Evolutionary conservation across 169 alveolate species (phyloP), one percentile per base, ranked within the genome.

Genomic region (Eimeria falciformis): DNA sequence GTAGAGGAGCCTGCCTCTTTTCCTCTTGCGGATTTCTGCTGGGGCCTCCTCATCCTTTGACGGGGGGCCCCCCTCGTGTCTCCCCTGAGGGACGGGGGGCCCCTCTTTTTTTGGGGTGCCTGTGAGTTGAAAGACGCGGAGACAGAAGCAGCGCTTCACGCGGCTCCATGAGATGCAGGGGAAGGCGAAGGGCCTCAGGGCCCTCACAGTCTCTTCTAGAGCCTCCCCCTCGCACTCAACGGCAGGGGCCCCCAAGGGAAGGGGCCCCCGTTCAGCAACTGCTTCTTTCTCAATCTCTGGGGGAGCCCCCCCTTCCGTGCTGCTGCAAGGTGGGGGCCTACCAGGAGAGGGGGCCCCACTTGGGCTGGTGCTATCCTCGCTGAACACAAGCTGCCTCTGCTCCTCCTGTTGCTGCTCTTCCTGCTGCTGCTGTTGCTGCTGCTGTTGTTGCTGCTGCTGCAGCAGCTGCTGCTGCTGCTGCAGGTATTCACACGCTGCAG

Each of bases 81-180:
- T 9, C 58, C 58, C 58, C 58, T 7, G 14, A 14, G 58, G 58
- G 14, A 14, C 58, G 58, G 58, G 58, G 58, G 58, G 58, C 58
- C 58, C 58, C 21, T 7, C 58, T 14, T 50, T 7, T 14, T 50
- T 7, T 7, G 58, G 58, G 58, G 58, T 14, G 21, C 58, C 58
- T 11, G 27, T 58, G 11, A 58, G 25, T n/a, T 58, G 71, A 27
- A 58, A 58, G 25, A 58, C 71, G 9, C 71, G 9, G 29, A 58
- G 25, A n/a, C 71, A 58, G 71, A 58, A 58, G 27, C 71, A 58
- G 33, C 27, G 18, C 71, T 58, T 58, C 5, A 58, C 71, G 11
- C 71, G 71, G 25, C 71, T 58, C 71, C 71, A 58, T 14, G 71
- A 58, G 25, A 58, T 58, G 71, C 71, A 58, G 25, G 71, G 71